Evolutionary conservation across 306 rosid species (phyloP).

Genomic region (Oemleria cerasiformis): DNA sequence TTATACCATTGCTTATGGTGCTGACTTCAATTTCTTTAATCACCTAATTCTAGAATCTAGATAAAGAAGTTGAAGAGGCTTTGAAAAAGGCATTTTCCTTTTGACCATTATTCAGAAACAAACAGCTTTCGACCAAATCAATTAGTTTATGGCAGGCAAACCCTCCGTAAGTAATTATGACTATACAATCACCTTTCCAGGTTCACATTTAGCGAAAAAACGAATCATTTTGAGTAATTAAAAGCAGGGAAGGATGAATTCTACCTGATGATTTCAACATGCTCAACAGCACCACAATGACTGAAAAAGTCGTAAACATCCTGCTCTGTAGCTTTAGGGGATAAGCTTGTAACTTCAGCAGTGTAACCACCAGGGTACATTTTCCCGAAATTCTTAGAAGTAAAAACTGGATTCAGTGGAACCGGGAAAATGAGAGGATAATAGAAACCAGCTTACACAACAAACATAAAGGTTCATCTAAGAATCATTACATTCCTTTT

Average conservation of each 20-base stretch:
- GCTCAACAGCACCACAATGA: conserved; percentile 75
- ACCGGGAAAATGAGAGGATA: conserved; percentile 30
- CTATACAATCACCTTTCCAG: neutral
- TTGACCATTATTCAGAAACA: neutral
- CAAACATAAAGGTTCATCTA: conserved; percentile 15
- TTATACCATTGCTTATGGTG: neutral
- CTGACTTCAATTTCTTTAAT: neutral
- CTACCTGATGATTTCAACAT: conserved; percentile 75
- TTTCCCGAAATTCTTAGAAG: conserved; percentile 16
- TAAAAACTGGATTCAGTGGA: conserved; percentile 19
- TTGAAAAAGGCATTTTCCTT: neutral
- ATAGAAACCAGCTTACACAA: conserved; percentile 12
- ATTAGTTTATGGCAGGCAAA: conserved; percentile 2
- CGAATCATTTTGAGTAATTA: conserved; percentile 23
- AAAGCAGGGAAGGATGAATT: conserved; percentile 17
- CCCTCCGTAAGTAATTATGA: conserved; percentile 1
- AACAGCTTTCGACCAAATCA: neutral
- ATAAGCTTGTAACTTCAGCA: conserved; percentile 72
- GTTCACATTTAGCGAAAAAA: neutral
- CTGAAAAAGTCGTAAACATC: conserved; percentile 69
- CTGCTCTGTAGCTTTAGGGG: conserved; percentile 67
- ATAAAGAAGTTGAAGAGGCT: conserved; percentile 2
- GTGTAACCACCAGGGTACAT: conserved; percentile 73
- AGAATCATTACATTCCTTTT: neutral
- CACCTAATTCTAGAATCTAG: neutral